Percentiles rank a stretch among this genome's conserved stretches.
These are phyloP conservation scores for Mycena vulgaris DNA, from an alignment of 768 basidiomycete genomes.

Conservation along the genomic window DNA sequence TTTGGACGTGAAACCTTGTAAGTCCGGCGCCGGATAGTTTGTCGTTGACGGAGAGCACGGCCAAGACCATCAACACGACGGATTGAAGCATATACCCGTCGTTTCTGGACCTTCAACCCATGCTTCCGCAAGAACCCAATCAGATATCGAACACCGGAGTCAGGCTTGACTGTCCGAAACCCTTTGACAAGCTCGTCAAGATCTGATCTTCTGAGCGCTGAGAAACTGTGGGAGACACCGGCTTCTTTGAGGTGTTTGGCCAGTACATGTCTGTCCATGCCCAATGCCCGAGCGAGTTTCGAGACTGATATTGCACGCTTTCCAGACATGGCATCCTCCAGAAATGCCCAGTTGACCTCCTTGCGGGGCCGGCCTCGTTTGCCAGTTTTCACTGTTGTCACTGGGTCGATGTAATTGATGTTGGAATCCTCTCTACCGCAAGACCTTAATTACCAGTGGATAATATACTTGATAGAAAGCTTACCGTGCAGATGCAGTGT, in stretches of 20 bases:
- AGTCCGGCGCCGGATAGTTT: too few species aligned
- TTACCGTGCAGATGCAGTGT: background rate
- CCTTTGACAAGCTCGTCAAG: too few species aligned
- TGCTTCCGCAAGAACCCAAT: slow-evolving; percentile 38
- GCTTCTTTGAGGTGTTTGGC: background rate
- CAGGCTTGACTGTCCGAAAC: too few species aligned
- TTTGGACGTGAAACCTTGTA: too few species aligned
- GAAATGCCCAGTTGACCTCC: background rate
- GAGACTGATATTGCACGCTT: background rate
- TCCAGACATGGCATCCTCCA: background rate
- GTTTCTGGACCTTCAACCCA: too few species aligned
- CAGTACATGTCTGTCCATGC: background rate
- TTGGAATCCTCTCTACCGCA: background rate
- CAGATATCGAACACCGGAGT: slow-evolving; percentile 43
- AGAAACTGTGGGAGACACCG: too few species aligned
- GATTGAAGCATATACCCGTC: too few species aligned
- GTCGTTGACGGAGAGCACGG: too few species aligned
- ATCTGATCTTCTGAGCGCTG: too few species aligned
- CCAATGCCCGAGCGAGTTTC: background rate
- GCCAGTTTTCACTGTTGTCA: background rate
- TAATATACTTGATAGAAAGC: background rate
- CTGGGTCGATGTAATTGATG: background rate
- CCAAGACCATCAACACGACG: too few species aligned
- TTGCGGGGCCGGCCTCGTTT: background rate
- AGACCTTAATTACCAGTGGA: background rate